Percentiles rank a stretch among this genome's conserved stretches.
phyloP scores from a whole-genome alignment of 1,284 basidiomycete genomes.

The Puccinia triticina region DNA sequence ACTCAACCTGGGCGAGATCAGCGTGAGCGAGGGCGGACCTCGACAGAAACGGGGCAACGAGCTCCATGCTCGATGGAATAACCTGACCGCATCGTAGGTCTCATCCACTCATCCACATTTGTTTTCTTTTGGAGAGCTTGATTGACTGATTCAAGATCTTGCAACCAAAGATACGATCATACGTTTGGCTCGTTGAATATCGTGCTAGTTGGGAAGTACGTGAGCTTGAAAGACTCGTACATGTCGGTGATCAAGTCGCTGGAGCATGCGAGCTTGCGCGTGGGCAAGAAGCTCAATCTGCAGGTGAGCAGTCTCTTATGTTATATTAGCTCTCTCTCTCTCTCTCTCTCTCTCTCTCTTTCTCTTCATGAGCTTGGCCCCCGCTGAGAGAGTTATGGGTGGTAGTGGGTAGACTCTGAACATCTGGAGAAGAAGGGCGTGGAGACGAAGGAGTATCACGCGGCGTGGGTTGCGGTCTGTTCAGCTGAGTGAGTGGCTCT shows the following conservation, averaged over 20 bases:
- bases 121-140: not conserved
- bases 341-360: not conserved
- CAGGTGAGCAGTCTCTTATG: conserved; percentile 67
- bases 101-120: not conserved
- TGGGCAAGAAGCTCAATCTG: conserved; percentile 78
- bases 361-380: no score
- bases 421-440: conserved; percentile 71
- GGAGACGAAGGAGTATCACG: conserved; percentile 86
- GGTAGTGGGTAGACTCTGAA: conserved; percentile 94
- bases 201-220: conserved; percentile 96
- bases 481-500: conserved; percentile 71
- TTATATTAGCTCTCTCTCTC: not conserved
- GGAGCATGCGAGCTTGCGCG: conserved; percentile 93
- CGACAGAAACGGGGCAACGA: conserved; percentile 67
- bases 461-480: conserved; percentile 91
- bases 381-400: no score
- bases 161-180: conserved; percentile 30
- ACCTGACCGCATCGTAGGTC: conserved; percentile 74
- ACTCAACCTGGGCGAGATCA: conserved; percentile 71
- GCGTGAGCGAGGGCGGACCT: conserved; percentile 66
- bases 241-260: conserved; percentile 97
- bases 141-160: not conserved
- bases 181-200: conserved; percentile 82
- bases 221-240: conserved; percentile 94
- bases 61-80: conserved; percentile 76